phyloP scores from a whole-genome alignment of 176 grass and related monocot genomes.

The Tillandsia fasciculata region DNA sequence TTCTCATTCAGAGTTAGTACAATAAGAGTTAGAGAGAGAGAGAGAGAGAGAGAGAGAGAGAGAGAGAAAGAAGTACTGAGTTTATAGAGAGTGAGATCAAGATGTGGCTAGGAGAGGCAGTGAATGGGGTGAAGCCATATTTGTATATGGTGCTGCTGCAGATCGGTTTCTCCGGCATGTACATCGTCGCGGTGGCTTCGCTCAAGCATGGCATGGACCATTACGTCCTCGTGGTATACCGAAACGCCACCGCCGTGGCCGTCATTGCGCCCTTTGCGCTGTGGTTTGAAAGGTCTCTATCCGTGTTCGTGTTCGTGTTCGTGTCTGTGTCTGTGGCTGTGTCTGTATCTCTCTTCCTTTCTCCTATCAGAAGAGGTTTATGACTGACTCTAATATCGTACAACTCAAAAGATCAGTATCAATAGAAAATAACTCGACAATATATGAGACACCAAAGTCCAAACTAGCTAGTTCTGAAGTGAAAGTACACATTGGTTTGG shows the following conservation, averaged over 20 bases:
- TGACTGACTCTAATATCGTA: too few species aligned
- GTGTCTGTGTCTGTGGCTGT: constrained; percentile 10
- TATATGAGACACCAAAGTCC: too few species aligned
- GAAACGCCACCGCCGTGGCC: constrained; percentile 48
- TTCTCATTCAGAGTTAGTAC: constrained; percentile 27
- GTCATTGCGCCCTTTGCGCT: constrained; percentile 78
- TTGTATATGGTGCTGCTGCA: constrained; percentile 84
- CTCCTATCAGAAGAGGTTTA: background rate
- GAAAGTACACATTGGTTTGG: too few species aligned
- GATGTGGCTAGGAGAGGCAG: constrained; percentile 14
- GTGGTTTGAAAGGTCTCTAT: constrained; percentile 56
- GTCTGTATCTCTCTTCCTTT: background rate
- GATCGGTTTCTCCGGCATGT: constrained; percentile 85
- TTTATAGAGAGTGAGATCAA: constrained; percentile 19
- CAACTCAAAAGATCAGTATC: too few species aligned
- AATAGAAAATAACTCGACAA: too few species aligned
- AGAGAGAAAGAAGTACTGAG: constrained; percentile 9
- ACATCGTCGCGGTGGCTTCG: constrained; percentile 49
- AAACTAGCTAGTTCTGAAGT: too few species aligned
- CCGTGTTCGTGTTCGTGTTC: background rate
- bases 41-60: background rate
- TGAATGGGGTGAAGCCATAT: constrained; percentile 65
- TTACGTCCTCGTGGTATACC: constrained; percentile 83
- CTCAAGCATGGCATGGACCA: constrained; percentile 85
- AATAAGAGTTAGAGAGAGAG: constrained; percentile 13